phyloP scores from a whole-genome alignment of 305 asterid species.

The Coffea humblotiana region DNA sequence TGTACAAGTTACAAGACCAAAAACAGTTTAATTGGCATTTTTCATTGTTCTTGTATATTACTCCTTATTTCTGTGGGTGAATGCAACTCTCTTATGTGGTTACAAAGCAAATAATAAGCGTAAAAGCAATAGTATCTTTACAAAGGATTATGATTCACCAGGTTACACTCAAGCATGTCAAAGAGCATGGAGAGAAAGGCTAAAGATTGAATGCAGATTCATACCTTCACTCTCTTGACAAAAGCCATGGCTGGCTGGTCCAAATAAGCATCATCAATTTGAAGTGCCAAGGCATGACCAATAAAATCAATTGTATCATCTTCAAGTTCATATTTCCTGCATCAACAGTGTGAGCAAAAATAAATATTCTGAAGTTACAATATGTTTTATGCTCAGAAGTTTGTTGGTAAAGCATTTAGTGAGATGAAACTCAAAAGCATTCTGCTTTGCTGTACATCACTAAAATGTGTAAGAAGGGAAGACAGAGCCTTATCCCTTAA shows the following conservation, averaged over 20 bases:
- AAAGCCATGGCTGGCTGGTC: slow-evolving; percentile 78
- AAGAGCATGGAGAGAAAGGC: background rate
- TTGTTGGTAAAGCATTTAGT: background rate
- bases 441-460: background rate
- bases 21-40: background rate
- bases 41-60: background rate
- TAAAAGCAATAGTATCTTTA: no score
- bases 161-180: background rate
- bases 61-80: background rate
- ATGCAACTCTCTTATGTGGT: background rate
- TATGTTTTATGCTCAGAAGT: background rate
- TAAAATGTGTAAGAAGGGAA: background rate
- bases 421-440: background rate
- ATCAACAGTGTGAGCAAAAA: slow-evolving; percentile 18
- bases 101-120: background rate
- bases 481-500: background rate
- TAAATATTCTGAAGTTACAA: background rate
- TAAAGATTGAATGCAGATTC: background rate
- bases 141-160: background rate
- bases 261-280: slow-evolving; percentile 67
- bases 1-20: background rate
- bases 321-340: slow-evolving; percentile 93
- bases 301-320: slow-evolving; percentile 84
- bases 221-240: slow-evolving; percentile 87
- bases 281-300: slow-evolving; percentile 94